Base-by-base conservation (phyloP, 192 early-diverging fungal genomes). In the Coemansia sp. region DNA sequence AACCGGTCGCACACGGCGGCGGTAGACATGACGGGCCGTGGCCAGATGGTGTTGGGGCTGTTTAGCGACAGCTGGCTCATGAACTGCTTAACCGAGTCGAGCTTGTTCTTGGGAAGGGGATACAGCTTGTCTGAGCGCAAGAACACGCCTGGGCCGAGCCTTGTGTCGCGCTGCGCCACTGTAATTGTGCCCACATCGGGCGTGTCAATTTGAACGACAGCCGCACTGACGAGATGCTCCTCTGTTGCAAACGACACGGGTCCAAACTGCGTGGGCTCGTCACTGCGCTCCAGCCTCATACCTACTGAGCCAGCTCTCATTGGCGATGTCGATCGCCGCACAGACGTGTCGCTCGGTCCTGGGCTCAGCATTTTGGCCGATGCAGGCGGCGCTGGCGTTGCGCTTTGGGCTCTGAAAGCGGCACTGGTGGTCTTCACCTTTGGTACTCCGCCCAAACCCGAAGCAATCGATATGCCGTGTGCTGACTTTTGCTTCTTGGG, bases 1-100 rank as follows among this genome's bases (percentile, higher is more conserved):
- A 90, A 95, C 61, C 88, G 89, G 25, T 87, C 84, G 73, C 90
- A 92, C 20, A 97, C 89, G 0, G 83, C 81, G 12, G 84, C 87
- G 3, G 93, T 97, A 5, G 91, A 89, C 90, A 97, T 94, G 7
- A 85, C 72, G 0, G 95, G 95, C n/a, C 88, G 87, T 12, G 83
- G 83, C 79, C 79, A 82, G 57, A 82, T 80, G 11, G 77, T 80
- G 43, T 80, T 75, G 16, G 77, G 77, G 12, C 68, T 72, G 68
- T 57, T 80, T 21, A 80, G 66, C 39, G 61, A 53, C 52, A 80
- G 65, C 62, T 80, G 72, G 35, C 37, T 48, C 77, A 80, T 80
- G 39, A 80, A 80, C 65, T 80, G 70, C 60, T 76, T 76, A 14
- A 82, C 79, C 10, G 74, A 31, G 25, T 82, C 79, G n/a, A 82